Evolutionary conservation across 2,329 filamentous ascomycete species (phyloP), one percentile per base, ranked within the genome.

Genomic region (Stagonosporopsis cucurbitacearum): DNA sequence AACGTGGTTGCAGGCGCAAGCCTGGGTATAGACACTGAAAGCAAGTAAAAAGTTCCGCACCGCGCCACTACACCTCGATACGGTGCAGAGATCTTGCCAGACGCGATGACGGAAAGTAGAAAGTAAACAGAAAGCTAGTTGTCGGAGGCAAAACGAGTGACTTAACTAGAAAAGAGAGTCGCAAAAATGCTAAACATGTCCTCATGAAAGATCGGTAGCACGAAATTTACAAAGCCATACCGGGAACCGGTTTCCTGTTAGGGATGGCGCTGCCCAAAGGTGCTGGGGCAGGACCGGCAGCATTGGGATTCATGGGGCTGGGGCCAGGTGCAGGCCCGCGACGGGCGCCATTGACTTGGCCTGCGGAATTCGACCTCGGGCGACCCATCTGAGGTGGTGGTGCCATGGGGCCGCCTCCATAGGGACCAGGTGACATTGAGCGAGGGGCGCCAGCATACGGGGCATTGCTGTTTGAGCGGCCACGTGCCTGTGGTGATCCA

Each of bases 191-290:
- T 56, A 37, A 30, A 56, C 53, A 56, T 56, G 20, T 48, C 60
- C 66, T 70, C 67, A 68, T 70, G 50, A 69, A 54, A 58, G 54
- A 56, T 37, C 40, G 48, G 36, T 48, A 47, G 33, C 25, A 28
- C 30, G 19, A 19, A 26, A 20, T 13, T 30, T 67, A 80, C 56
- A 80, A 63, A 20, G 79, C 79, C 70, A 77, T 75, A 37, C 80
- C 80, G 20, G 79, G 79, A 20, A 82, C 75, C 23, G 79, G 79
- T 69, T 82, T 82, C 63, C 79, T 72, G 28, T 66, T 60, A 7
- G 78, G 78, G 43, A 78, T 63, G 20, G 64, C 59, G 39, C 56
- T 48, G 15, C 50, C 30, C 46, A 47, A 20, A 37, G 50, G 43
- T 23, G 54, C 57, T 30, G 46, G 28, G 15, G 13, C 9, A 20